A percentile compares a stretch with the other conserved stretches of the same genome.
Evolutionary conservation across 805 yeast genomes (phyloP).

Genomic region (Saccharomycopsis javanensis): DNA sequence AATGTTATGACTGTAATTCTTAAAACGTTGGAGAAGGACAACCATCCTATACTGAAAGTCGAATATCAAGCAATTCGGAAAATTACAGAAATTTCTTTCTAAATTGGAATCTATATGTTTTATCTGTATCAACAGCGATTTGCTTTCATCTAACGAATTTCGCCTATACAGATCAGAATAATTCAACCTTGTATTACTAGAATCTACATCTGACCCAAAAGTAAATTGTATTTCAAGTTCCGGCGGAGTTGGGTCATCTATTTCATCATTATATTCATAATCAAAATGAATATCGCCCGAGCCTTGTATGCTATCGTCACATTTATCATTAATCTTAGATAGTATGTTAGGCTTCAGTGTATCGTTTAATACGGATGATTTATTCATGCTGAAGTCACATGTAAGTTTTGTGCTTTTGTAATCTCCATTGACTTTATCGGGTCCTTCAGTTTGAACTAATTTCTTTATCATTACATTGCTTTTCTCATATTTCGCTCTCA

Average conservation of each 20-base stretch:
- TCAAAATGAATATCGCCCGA: slow-evolving; percentile 9
- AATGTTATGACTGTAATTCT: neutral
- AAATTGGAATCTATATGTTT: neutral
- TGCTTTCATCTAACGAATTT: neutral
- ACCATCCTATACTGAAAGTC: slow-evolving; percentile 30
- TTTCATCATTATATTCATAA: slow-evolving; percentile 9
- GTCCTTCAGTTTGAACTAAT: neutral
- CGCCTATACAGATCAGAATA: neutral
- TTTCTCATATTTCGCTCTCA: neutral
- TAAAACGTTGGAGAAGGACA: neutral
- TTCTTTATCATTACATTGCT: neutral
- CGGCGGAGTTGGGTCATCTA: slow-evolving; percentile 15
- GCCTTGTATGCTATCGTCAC: neutral
- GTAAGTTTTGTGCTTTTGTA: too few relatives aligned
- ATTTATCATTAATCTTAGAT: neutral
- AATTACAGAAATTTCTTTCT: slow-evolving; percentile 34
- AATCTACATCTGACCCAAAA: neutral
- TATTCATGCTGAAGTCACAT: too few relatives aligned
- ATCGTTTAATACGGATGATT: neutral
- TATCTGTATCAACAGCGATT: neutral
- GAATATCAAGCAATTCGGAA: slow-evolving; percentile 33
- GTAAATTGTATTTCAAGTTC: slow-evolving; percentile 6
- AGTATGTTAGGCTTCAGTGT: neutral
- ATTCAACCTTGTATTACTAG: neutral
- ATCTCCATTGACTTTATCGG: too few relatives aligned